Conservation (phyloP, 257 asterid genomes). For the Solanum rostratum region DNA sequence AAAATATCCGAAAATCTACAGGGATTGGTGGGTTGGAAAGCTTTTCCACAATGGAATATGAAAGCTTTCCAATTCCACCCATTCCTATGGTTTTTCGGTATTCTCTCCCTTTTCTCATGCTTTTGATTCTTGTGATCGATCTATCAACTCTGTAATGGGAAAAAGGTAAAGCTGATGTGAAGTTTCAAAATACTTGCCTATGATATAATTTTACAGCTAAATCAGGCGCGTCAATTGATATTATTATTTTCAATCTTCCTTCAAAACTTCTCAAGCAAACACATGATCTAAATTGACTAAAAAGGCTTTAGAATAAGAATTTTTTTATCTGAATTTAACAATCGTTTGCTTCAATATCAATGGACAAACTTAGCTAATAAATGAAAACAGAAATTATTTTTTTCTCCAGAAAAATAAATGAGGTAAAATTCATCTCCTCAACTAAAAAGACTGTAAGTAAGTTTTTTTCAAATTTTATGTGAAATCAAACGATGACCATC, state of each 20-base stretch:
- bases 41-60: background rate
- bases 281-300: background rate
- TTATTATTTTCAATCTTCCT: background rate
- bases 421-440: too few species aligned
- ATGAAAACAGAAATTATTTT: too few species aligned
- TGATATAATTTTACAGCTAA: background rate
- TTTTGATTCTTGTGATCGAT: background rate
- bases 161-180: background rate
- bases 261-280: background rate
- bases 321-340: too few species aligned
- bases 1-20: conserved; percentile 12
- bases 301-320: too few species aligned
- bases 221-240: background rate
- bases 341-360: too few species aligned
- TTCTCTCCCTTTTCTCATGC: conserved; percentile 15
- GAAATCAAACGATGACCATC: fast-evolving
- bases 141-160: background rate
- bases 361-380: too few species aligned
- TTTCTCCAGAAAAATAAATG: too few species aligned
- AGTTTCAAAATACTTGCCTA: background rate
- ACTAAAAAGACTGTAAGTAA: too few species aligned
- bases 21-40: conserved; percentile 45
- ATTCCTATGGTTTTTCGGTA: conserved; percentile 30
- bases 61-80: conserved; percentile 42
- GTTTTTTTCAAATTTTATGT: background rate